Percentiles rank a stretch among this genome's conserved stretches.
phyloP scores from a whole-genome alignment of 176 grass and related monocot genomes.

The Rhynchospora tenuis region DNA sequence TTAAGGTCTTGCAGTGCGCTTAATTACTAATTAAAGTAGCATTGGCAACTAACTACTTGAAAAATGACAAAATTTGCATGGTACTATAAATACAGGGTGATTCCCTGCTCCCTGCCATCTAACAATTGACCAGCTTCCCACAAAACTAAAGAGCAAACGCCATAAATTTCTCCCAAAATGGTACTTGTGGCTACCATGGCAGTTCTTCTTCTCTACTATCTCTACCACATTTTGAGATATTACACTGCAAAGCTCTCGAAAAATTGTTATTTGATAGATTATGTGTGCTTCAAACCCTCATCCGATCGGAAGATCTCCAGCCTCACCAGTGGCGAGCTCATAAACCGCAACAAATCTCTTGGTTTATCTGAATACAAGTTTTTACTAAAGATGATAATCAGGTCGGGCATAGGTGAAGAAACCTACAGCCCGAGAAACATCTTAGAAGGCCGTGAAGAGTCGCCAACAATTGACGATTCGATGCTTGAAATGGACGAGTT shows the following conservation, averaged over 20 bases:
- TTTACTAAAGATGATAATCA: conserved; percentile 30
- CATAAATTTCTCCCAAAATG: background rate
- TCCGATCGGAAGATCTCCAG: conserved; percentile 27
- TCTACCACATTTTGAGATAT: conserved; percentile 13
- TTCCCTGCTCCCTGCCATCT: background rate
- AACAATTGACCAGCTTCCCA: background rate
- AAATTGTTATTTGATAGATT: conserved; percentile 28
- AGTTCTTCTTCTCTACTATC: conserved; percentile 18
- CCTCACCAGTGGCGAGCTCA: background rate
- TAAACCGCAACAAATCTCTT: conserved; percentile 25
- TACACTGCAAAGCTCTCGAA: background rate
- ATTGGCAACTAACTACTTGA: background rate
- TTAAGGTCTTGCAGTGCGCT: background rate
- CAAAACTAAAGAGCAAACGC: background rate
- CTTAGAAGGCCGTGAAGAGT: conserved; percentile 29
- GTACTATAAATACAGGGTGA: background rate
- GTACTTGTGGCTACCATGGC: background rate
- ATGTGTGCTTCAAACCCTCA: conserved; percentile 30
- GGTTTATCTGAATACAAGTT: conserved; percentile 18
- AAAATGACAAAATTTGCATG: background rate
- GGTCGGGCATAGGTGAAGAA: conserved; percentile 24
- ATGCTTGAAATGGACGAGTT: conserved; percentile 39
- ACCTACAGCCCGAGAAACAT: conserved; percentile 28
- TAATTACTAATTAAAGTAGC: background rate
- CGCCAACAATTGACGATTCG: conserved; percentile 24